phyloP scores from a whole-genome alignment of 129 eudicot species.

The Apium graveolens region DNA sequence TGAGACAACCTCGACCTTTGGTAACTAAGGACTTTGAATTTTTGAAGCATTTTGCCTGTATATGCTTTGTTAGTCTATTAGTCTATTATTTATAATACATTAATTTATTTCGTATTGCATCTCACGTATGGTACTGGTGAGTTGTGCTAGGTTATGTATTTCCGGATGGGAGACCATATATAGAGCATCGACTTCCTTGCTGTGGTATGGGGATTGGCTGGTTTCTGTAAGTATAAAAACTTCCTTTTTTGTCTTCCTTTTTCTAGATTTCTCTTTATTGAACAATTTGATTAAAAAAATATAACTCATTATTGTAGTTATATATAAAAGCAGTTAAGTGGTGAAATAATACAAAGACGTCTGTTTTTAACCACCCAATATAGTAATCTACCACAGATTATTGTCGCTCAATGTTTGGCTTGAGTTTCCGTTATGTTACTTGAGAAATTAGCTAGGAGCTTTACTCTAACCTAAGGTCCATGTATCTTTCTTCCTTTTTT shows the following conservation, averaged over 20 bases:
- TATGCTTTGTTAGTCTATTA: background rate
- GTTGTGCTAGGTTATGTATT: constrained; percentile 51
- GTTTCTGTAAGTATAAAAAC: constrained; percentile 58
- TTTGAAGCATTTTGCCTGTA: background rate
- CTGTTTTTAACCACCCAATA: background rate
- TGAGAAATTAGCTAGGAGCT: background rate
- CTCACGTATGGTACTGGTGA: background rate
- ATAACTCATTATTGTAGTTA: background rate
- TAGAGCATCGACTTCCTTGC: constrained; percentile 60
- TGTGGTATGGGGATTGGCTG: constrained; percentile 92
- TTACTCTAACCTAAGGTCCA: background rate
- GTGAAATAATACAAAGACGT: background rate
- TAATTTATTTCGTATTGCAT: background rate
- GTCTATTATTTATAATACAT: background rate
- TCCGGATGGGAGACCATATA: constrained; percentile 37
- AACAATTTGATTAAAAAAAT: background rate
- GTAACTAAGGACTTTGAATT: background rate
- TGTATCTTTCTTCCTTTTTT: background rate
- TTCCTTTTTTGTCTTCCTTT: background rate
- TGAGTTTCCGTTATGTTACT: background rate
- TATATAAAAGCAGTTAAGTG: background rate
- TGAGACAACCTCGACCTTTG: too few species aligned
- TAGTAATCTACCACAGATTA: background rate
- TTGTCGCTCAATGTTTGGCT: background rate
- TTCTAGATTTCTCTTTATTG: background rate